Evolutionary conservation across 1,139 yeast species (phyloP).

Genomic region (Pichia norvegensis): DNA sequence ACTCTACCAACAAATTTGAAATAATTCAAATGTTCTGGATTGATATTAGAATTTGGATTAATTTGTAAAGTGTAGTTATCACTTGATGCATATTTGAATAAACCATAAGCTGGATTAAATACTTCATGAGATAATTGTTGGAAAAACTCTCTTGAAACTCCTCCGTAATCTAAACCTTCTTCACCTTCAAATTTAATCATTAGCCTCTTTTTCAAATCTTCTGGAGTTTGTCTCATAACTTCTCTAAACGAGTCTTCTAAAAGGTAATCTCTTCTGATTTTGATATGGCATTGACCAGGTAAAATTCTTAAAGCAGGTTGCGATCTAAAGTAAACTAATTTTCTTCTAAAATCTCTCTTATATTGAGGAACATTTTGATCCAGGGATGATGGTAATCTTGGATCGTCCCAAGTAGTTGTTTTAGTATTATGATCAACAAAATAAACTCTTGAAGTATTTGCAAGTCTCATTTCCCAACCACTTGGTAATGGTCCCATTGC

Average conservation of each 20-base stretch:
- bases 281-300: conserved; percentile 98
- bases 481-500: conserved; percentile 96
- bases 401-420: conserved; percentile 99
- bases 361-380: conserved; percentile 99
- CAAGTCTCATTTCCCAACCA: conserved; percentile 99
- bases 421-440: conserved; percentile 98
- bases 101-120: conserved; percentile 96
- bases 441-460: conserved; percentile 96
- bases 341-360: conserved; percentile 97
- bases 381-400: conserved; percentile 90
- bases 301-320: conserved; percentile 95
- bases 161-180: conserved; percentile 99
- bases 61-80: conserved; percentile 96
- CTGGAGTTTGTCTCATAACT: conserved; percentile 97
- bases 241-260: conserved; percentile 98
- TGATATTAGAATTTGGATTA: conserved; percentile 95
- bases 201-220: conserved; percentile 90
- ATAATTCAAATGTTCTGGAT: conserved; percentile 95
- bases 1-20: conserved; percentile 98
- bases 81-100: conserved; percentile 94
- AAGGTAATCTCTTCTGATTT: conserved; percentile 92
- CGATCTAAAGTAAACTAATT: conserved; percentile 92
- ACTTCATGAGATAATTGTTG: conserved; percentile 93
- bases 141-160: conserved; percentile 96
- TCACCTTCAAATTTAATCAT: conserved; percentile 99